phyloP scores from a whole-genome alignment of 352 stramenopile species.

The Phytopythium ostracodes region DNA sequence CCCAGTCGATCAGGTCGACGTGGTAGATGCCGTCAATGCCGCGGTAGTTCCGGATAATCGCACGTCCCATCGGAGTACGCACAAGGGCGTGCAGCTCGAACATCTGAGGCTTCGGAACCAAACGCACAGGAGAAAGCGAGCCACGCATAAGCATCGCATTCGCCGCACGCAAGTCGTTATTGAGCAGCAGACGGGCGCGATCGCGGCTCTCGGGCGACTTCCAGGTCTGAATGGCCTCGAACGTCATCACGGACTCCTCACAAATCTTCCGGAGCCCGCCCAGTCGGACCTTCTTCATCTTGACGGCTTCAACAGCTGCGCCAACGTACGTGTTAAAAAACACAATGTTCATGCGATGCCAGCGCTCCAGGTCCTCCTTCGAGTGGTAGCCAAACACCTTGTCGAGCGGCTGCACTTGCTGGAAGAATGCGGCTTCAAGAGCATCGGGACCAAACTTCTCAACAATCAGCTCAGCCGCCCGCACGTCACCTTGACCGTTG shows the following conservation, averaged over 20 bases:
- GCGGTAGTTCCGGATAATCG: slow-evolving; percentile 68
- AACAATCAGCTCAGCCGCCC: slow-evolving; percentile 88
- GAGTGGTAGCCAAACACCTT: slow-evolving; percentile 82
- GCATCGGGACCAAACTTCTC: slow-evolving; percentile 63
- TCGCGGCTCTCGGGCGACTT: slow-evolving; percentile 56
- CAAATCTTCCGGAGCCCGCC: slow-evolving; percentile 66
- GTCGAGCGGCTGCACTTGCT: slow-evolving; percentile 84
- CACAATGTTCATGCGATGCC: slow-evolving; percentile 85
- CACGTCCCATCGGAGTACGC: slow-evolving; percentile 57
- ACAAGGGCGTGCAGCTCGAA: slow-evolving; percentile 56
- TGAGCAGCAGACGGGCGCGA: slow-evolving; percentile 51
- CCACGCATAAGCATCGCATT: slow-evolving; percentile 52
- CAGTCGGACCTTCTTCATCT: slow-evolving; percentile 68
- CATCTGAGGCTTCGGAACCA: slow-evolving; percentile 61
- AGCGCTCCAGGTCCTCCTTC: slow-evolving; percentile 68
- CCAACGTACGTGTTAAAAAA: slow-evolving; percentile 92
- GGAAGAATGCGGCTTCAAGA: slow-evolving; percentile 86
- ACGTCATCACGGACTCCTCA: slow-evolving; percentile 42
- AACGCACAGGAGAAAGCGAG: slow-evolving; percentile 21
- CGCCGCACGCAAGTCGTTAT: slow-evolving; percentile 52
- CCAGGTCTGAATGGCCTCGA: slow-evolving; percentile 57
- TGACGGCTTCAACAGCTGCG: slow-evolving; percentile 71
- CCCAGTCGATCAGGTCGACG: slow-evolving; percentile 75
- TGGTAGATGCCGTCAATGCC: slow-evolving; percentile 74
- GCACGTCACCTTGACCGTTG: slow-evolving; percentile 94